Conservation (phyloP, 768 basidiomycete species). For the Clathrus columnatus region DNA sequence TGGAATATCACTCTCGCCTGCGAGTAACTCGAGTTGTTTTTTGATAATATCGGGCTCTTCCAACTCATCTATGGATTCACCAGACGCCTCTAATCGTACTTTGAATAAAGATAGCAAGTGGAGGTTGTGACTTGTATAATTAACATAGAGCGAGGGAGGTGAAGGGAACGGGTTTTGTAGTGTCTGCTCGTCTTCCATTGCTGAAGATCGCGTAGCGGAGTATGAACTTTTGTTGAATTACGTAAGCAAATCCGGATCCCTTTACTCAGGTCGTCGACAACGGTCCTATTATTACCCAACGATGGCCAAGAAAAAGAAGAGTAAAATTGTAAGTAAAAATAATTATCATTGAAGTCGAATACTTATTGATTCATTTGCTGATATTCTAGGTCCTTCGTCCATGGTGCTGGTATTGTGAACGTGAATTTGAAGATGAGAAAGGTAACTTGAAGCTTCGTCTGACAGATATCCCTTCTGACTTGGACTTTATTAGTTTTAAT, state of each 20-base stretch:
- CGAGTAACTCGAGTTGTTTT: slow-evolving; percentile 50
- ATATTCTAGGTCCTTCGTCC: slow-evolving; percentile 62
- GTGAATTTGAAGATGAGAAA: slow-evolving; percentile 99
- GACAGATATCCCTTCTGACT: neutral
- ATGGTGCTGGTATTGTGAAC: slow-evolving; percentile 99
- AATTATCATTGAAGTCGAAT: neutral
- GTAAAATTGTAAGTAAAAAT: slow-evolving; percentile 2
- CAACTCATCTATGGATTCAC: slow-evolving; percentile 8
- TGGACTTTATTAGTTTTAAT: slow-evolving; percentile 61
- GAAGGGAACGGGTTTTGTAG: slow-evolving; percentile 84
- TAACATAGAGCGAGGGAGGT: slow-evolving; percentile 75
- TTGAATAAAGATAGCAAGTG: slow-evolving; percentile 53
- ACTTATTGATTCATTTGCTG: neutral
- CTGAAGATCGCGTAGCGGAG: neutral
- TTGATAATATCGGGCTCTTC: slow-evolving; percentile 32
- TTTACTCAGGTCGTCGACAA: neutral
- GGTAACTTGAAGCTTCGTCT: slow-evolving; percentile 37
- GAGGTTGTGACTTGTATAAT: slow-evolving; percentile 69
- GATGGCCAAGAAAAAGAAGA: slow-evolving; percentile 11
- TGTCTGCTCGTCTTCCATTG: slow-evolving; percentile 64
- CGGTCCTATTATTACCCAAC: neutral
- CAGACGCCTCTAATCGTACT: slow-evolving; percentile 32
- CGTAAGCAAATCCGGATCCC: too few relatives aligned
- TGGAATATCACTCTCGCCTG: slow-evolving; percentile 67
- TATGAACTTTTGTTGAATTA: neutral